Percentiles rank a stretch among this genome's conserved stretches.
phyloP scores from a whole-genome alignment of 192 early-diverging fungal species.

The Coemansia sp. region DNA sequence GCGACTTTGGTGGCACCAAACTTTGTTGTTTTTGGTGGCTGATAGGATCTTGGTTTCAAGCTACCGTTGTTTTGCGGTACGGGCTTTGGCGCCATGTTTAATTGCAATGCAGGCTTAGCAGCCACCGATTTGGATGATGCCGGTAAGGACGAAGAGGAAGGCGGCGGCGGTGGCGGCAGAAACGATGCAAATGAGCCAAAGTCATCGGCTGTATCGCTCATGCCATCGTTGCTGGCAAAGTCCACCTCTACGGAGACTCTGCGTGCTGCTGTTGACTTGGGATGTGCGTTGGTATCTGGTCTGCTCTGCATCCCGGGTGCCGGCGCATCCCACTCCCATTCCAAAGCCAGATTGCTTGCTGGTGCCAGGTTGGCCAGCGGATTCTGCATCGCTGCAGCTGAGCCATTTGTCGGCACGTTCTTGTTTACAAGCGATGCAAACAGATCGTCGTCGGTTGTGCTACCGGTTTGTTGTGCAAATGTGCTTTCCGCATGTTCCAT shows the following conservation, averaged over 20 bases:
- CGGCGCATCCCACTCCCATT: slow-evolving; percentile 45
- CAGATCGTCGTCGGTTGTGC: neutral
- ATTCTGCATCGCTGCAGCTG: slow-evolving; percentile 5
- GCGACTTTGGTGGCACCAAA: slow-evolving; percentile 8
- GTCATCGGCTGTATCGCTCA: slow-evolving; percentile 12
- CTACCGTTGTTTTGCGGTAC: slow-evolving; percentile 4
- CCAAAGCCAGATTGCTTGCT: neutral
- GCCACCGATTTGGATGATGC: neutral
- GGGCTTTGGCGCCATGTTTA: neutral
- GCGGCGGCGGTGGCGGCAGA: slow-evolving; percentile 7
- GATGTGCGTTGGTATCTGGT: neutral
- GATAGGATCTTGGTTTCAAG: neutral
- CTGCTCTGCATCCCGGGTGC: neutral
- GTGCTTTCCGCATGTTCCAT: neutral
- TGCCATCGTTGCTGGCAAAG: neutral
- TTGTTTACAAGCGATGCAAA: slow-evolving; percentile 3
- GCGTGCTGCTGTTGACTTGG: neutral
- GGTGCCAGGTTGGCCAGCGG: slow-evolving; percentile 14
- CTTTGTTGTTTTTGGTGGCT: neutral
- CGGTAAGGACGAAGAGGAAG: neutral
- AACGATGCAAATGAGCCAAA: slow-evolving; percentile 31
- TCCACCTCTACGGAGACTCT: slow-evolving; percentile 14
- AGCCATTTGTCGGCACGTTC: neutral
- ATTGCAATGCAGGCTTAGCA: neutral
- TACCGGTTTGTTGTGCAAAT: neutral